Conservation (phyloP, 805 yeast species). For the Yamadazyma olivae region DNA sequence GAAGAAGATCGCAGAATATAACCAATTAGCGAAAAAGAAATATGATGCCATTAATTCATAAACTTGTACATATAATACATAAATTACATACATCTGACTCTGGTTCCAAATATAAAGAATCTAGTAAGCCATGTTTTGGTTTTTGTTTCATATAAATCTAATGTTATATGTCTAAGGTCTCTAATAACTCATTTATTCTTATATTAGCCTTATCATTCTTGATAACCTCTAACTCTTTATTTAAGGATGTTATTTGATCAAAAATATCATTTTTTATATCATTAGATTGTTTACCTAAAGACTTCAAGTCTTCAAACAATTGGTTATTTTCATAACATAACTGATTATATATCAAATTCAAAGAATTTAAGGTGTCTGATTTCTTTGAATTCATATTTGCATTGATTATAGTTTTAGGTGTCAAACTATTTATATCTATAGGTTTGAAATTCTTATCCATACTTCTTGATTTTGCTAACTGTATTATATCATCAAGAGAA, state of each 20-base stretch:
- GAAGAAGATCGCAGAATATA: constrained; percentile 38
- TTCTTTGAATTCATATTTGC: constrained; percentile 22
- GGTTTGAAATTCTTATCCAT: constrained; percentile 14
- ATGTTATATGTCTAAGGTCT: too few species aligned
- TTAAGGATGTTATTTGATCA: constrained; percentile 18
- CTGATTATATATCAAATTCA: constrained; percentile 34
- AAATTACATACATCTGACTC: background rate
- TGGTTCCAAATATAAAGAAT: too few species aligned
- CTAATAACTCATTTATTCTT: constrained; percentile 23
- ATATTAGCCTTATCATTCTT: constrained; percentile 16
- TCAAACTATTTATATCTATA: constrained; percentile 25
- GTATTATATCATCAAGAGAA: constrained; percentile 47
- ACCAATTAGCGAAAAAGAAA: constrained; percentile 37
- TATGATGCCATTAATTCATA: constrained; percentile 14
- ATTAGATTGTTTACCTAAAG: constrained; percentile 18
- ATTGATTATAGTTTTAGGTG: constrained; percentile 30
- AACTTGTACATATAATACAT: background rate
- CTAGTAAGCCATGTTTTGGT: too few species aligned
- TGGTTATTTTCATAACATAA: constrained; percentile 32
- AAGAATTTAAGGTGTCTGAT: constrained; percentile 21
- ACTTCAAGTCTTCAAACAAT: constrained; percentile 20
- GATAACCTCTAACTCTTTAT: constrained; percentile 17
- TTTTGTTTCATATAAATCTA: too few species aligned
- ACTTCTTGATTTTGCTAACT: constrained; percentile 35
- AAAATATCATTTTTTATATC: constrained; percentile 19